Conservation (phyloP, 2,329 filamentous ascomycete species). For the Leptographium radiaticola region DNA sequence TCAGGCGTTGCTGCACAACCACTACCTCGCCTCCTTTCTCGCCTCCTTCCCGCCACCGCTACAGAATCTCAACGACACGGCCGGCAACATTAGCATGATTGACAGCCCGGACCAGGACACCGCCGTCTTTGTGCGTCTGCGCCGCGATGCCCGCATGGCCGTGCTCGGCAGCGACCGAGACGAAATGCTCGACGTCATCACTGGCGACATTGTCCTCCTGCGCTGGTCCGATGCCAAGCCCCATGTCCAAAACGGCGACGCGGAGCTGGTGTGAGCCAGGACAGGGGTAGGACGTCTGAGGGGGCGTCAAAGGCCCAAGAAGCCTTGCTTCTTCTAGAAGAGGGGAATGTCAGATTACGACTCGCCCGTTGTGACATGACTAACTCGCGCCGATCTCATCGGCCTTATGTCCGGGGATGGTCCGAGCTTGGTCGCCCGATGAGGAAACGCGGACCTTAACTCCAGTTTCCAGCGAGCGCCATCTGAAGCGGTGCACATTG, state of each 20-base stretch:
- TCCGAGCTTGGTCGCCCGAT: too few relatives aligned
- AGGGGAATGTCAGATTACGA: too few relatives aligned
- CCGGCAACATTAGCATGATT: slow-evolving; percentile 84
- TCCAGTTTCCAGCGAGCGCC: too few relatives aligned
- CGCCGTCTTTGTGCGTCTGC: slow-evolving; percentile 71
- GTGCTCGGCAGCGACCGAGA: slow-evolving; percentile 53
- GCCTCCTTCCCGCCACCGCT: slow-evolving; percentile 65
- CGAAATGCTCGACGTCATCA: slow-evolving; percentile 40
- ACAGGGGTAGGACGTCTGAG: too few relatives aligned
- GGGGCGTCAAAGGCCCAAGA: too few relatives aligned
- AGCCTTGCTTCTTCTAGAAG: too few relatives aligned
- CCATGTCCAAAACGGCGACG: slow-evolving; percentile 39
- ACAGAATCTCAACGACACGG: slow-evolving; percentile 79
- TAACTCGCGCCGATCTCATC: too few relatives aligned
- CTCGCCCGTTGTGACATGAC: too few relatives aligned
- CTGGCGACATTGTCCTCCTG: slow-evolving; percentile 56
- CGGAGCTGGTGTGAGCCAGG: slow-evolving; percentile 41
- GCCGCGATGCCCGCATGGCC: slow-evolving; percentile 45
- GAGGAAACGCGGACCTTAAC: too few relatives aligned
- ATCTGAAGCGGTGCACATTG: too few relatives aligned
- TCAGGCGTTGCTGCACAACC: slow-evolving; percentile 68
- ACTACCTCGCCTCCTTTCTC: slow-evolving; percentile 79
- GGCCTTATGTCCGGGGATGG: too few relatives aligned
- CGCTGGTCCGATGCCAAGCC: slow-evolving; percentile 61
- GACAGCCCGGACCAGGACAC: slow-evolving; percentile 71